Conservation (phyloP, 1,284 basidiomycete species). For the Ganoderma leucocontextum region DNA sequence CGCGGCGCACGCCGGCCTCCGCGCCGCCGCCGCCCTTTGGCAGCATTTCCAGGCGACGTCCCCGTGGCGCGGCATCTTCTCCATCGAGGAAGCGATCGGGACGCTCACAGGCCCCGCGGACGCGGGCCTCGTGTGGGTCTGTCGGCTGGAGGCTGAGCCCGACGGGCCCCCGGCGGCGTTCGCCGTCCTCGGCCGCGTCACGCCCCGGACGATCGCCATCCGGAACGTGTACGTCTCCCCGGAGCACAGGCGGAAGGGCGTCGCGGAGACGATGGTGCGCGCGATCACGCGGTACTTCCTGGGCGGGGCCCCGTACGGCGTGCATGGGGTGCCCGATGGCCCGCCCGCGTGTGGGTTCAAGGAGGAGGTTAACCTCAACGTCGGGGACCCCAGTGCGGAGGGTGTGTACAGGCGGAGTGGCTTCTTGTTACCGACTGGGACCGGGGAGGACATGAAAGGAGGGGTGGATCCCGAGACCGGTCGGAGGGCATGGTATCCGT, state of each 20-base stretch:
- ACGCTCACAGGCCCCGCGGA: constrained; percentile 1
- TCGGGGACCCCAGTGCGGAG: constrained; percentile 13
- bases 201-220: constrained; percentile 37
- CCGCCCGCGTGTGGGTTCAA: constrained; percentile 26
- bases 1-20: constrained; percentile 14
- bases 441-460: constrained; percentile 8
- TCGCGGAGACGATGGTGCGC: constrained; percentile 38
- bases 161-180: background rate
- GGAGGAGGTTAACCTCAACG: constrained; percentile 27
- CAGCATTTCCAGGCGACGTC: constrained; percentile 14
- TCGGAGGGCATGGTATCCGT: constrained; percentile 18
- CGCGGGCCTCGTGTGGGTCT: constrained; percentile 6
- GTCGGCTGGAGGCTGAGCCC: background rate
- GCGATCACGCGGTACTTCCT: constrained; percentile 37
- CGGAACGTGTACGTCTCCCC: constrained; percentile 39
- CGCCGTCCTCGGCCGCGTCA: constrained; percentile 23
- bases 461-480: constrained; percentile 26
- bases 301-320: constrained; percentile 29
- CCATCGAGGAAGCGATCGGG: constrained; percentile 4
- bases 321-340: constrained; percentile 25
- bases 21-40: constrained; percentile 10
- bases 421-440: constrained; percentile 24
- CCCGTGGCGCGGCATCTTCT: constrained; percentile 10
- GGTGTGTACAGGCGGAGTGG: constrained; percentile 27
- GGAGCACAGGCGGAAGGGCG: constrained; percentile 34